Evolutionary conservation across 148 eudicot species (phyloP).

Genomic region (Vaccinium darrowii): DNA sequence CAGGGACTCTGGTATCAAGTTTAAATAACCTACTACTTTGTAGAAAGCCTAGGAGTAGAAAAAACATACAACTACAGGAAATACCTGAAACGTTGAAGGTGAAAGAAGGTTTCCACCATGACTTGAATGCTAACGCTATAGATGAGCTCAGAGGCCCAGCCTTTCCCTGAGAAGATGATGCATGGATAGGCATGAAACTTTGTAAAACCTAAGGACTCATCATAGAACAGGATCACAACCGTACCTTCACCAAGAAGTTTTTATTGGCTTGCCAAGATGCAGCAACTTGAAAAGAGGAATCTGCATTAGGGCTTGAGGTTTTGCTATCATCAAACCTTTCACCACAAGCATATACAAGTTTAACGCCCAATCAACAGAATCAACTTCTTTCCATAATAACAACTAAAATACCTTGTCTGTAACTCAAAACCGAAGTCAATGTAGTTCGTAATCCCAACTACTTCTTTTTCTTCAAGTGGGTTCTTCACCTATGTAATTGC

Average conservation of each 20-base stretch:
- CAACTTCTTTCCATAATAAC: not conserved
- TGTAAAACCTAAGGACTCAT: not conserved
- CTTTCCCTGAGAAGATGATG: slow-evolving; percentile 59
- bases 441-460: slow-evolving; percentile 91
- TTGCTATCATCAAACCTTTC: slow-evolving; percentile 59
- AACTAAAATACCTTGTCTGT: slow-evolving; percentile 58
- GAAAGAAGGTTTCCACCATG: slow-evolving; percentile 99
- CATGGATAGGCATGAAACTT: not conserved
- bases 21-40: not conserved
- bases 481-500: slow-evolving; percentile 64
- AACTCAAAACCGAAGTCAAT: slow-evolving; percentile 93
- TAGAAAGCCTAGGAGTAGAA: not conserved
- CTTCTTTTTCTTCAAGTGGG: slow-evolving; percentile 76
- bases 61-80: not conserved
- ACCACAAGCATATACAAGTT: slow-evolving; percentile 12
- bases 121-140: slow-evolving; percentile 78
- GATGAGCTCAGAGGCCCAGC: slow-evolving; percentile 82
- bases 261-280: slow-evolving; percentile 99
- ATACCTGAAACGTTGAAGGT: slow-evolving; percentile 83
- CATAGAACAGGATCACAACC: not conserved
- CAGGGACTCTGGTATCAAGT: not conserved
- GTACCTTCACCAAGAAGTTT: slow-evolving; percentile 59
- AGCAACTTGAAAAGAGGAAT: slow-evolving; percentile 87
- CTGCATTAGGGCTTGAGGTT: slow-evolving; percentile 43
- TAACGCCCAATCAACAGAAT: not conserved